A percentile compares a stretch with the other conserved stretches of the same genome.
Conservation (phyloP, 345 rosid species). For the Carallia pectinifolia region DNA sequence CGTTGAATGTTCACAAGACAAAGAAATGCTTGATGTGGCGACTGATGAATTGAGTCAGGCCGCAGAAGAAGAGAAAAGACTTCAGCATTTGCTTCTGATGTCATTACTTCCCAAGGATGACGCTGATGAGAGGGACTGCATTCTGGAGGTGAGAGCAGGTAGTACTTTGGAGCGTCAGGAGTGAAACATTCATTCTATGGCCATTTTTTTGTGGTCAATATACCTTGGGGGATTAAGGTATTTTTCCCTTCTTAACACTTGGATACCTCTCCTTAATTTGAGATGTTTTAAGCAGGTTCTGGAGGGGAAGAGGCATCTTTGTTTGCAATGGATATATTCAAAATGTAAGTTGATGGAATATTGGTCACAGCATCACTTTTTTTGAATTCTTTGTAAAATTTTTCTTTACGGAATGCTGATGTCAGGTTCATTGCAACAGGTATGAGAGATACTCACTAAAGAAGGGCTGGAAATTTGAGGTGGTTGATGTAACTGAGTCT, state of each 20-base stretch:
- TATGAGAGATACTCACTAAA: slow-evolving; percentile 88
- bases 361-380: neutral
- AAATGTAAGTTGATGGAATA: slow-evolving; percentile 53
- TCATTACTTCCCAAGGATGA: slow-evolving; percentile 93
- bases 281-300: slow-evolving; percentile 48
- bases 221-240: neutral
- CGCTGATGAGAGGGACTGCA: slow-evolving; percentile 93
- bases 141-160: slow-evolving; percentile 99
- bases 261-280: neutral
- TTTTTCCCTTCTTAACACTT: neutral
- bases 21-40: slow-evolving; percentile 81
- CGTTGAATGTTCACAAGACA: slow-evolving; percentile 60
- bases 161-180: slow-evolving; percentile 12
- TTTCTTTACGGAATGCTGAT: neutral
- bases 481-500: slow-evolving; percentile 70
- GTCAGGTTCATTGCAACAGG: slow-evolving; percentile 42
- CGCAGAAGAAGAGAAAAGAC: slow-evolving; percentile 59
- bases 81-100: slow-evolving; percentile 70
- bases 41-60: slow-evolving; percentile 58
- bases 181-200: slow-evolving; percentile 2
- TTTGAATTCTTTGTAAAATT: neutral
- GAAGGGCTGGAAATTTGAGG: slow-evolving; percentile 89
- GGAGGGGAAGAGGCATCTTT: slow-evolving; percentile 99
- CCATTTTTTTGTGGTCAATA: neutral
- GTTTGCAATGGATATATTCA: slow-evolving; percentile 90